Base-by-base conservation (phyloP, 2,329 filamentous ascomycete species). In the Penicillium sp. region DNA sequence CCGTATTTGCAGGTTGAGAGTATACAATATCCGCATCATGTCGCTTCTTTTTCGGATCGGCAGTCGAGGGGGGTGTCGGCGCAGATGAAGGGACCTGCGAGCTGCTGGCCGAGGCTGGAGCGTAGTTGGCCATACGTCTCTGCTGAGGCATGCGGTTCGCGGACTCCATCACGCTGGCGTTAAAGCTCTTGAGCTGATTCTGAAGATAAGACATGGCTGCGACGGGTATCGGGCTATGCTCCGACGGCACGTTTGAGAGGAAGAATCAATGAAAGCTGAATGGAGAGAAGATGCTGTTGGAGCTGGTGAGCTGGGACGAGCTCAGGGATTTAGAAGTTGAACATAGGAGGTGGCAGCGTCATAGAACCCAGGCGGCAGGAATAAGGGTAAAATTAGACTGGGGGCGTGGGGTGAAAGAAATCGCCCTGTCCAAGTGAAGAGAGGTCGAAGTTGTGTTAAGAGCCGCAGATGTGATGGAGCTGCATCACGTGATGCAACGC, bases 1-100 rank as follows among this genome's bases (percentile, higher is more conserved):
- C 86, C 13, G 83, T 88, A 63, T 86, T 83, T 56, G 81, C 80
- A 18, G 88, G 88, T 72, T 91, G 88, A 48, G 88, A 91, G 72
- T 84, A 92, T 46, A 88, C 69, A 37, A 72, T 70, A 37, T 72
- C 70, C 4, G 63, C 62, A 62, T 80, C 80, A 42, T 82, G 79
- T 7, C 84, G 79, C 65, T 87, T 87, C 53, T 76, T 74, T 61
- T 83, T 82, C 54, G 73, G 74, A 41, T 70, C 67, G 49, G 52
- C 47, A 42, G 59, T 43, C 24, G 65, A 55, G 10, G 66, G 63
- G 4, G 67, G 66, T 6, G 67, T 70, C 6, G 67, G 56, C 20
- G 58, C 55, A 29, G 68, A 66, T 2, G 68, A 69, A 1, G 68
- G 60, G 28, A 61, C 60, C 76, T 79, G 23, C 76, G 86, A 40